phyloP scores from a whole-genome alignment of 2,329 filamentous ascomycete genomes.

The Metarhizium sp. region DNA sequence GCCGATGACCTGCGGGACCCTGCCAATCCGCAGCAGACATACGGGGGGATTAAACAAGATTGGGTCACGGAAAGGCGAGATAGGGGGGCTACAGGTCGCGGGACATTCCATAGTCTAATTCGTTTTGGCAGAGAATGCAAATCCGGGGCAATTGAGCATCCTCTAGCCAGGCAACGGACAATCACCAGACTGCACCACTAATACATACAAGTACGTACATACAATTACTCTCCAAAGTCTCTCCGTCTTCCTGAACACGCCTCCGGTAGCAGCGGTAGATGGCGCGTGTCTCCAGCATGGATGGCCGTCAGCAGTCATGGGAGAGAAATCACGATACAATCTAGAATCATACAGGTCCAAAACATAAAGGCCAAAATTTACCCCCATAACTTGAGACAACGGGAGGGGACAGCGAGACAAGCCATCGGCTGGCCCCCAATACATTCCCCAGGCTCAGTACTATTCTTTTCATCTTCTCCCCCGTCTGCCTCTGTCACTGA shows the following conservation, averaged over 20 bases:
- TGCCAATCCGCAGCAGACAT: background rate
- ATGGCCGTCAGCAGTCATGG: background rate
- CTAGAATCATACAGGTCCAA: background rate
- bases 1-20: background rate
- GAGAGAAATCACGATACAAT: background rate
- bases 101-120: background rate
- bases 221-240: no score
- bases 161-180: background rate
- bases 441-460: background rate
- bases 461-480: background rate
- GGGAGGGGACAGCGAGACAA: background rate
- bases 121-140: background rate
- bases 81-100: background rate
- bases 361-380: background rate
- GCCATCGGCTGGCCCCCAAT: background rate
- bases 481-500: background rate
- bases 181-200: no score
- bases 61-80: background rate
- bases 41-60: background rate
- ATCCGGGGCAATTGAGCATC: background rate
- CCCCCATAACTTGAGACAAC: background rate
- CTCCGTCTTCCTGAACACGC: background rate
- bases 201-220: no score
- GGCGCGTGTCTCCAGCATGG: background rate
- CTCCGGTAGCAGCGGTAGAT: background rate